phyloP scores from a whole-genome alignment of 768 basidiomycete species.

The Steccherinum ochraceum region DNA sequence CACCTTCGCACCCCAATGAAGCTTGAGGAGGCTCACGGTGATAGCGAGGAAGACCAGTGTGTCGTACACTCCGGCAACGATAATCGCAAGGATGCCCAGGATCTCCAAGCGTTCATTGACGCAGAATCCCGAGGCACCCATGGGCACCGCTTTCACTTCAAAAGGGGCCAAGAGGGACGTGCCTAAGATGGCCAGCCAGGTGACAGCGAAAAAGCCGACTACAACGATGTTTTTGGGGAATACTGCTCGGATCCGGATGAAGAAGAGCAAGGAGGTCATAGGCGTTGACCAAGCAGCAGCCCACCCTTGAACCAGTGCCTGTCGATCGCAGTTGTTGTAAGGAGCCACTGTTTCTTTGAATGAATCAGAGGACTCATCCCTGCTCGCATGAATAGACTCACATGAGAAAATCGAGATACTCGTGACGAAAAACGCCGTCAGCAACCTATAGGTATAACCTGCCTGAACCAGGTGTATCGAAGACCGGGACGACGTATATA shows the following conservation, averaged over 20 bases:
- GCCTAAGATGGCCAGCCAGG: slow-evolving; percentile 30
- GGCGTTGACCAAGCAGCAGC: too few species aligned
- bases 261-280: slow-evolving; percentile 31
- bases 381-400: too few species aligned
- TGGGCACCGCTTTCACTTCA: slow-evolving; percentile 15
- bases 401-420: too few species aligned
- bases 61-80: slow-evolving; percentile 26
- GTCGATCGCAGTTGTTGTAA: too few species aligned
- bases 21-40: slow-evolving; percentile 20
- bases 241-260: slow-evolving; percentile 31
- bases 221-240: slow-evolving; percentile 19
- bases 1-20: slow-evolving; percentile 6
- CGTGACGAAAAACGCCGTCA: too few species aligned
- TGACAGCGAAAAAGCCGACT: slow-evolving; percentile 17
- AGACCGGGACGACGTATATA: too few species aligned
- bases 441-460: too few species aligned
- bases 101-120: slow-evolving; percentile 15
- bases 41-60: slow-evolving; percentile 28
- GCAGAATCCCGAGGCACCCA: slow-evolving; percentile 29
- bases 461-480: too few species aligned
- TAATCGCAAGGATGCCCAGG: slow-evolving; percentile 22
- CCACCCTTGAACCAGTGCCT: too few species aligned
- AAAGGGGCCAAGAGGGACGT: slow-evolving; percentile 22
- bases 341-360: too few species aligned
- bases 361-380: too few species aligned